Evolutionary conservation across 768 basidiomycete genomes (phyloP).

Genomic region (Termitomyces bulborhizus): DNA sequence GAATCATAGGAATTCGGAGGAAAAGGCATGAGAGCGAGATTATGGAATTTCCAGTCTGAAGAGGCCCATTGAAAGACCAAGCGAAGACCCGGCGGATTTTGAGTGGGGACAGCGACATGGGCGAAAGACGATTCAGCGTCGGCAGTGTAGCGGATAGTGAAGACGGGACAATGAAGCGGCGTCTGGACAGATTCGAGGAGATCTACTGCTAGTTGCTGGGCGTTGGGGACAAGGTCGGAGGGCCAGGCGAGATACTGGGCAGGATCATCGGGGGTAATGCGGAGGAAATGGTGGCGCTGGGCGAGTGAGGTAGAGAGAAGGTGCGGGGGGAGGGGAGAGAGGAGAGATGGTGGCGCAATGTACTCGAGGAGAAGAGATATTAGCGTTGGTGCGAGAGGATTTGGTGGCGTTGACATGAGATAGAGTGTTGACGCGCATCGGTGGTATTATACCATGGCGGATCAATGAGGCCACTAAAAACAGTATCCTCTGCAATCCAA

Average conservation of each 20-base stretch:
- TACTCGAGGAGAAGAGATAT: slow-evolving; percentile 49
- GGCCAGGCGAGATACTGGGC: slow-evolving; percentile 68
- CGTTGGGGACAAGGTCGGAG: slow-evolving; percentile 23
- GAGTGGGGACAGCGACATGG: slow-evolving; percentile 44
- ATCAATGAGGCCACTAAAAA: too few relatives aligned
- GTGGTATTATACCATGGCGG: too few relatives aligned
- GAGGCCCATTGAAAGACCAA: slow-evolving; percentile 66
- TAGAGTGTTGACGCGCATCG: too few relatives aligned
- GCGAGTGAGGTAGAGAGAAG: slow-evolving; percentile 53
- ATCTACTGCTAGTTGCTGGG: slow-evolving; percentile 24
- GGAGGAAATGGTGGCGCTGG: slow-evolving; percentile 63
- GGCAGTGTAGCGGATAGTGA: slow-evolving; percentile 28
- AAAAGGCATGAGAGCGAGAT: slow-evolving; percentile 65
- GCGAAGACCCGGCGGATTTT: slow-evolving; percentile 33
- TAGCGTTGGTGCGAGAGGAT: slow-evolving; percentile 19
- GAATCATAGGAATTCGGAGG: slow-evolving; percentile 35
- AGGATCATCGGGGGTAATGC: slow-evolving; percentile 42
- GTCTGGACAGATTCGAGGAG: slow-evolving; percentile 36
- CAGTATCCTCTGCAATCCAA: too few relatives aligned
- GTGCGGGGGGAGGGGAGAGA: slow-evolving; percentile 50
- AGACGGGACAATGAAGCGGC: slow-evolving; percentile 34
- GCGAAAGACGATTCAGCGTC: slow-evolving; percentile 52
- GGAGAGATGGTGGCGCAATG: slow-evolving; percentile 45
- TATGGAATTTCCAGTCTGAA: slow-evolving; percentile 65
- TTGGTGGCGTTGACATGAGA: background rate